These are phyloP conservation scores for Arxiozyma telluris DNA, from an alignment of 1,139 yeast genomes.

Conservation along the genomic window DNA sequence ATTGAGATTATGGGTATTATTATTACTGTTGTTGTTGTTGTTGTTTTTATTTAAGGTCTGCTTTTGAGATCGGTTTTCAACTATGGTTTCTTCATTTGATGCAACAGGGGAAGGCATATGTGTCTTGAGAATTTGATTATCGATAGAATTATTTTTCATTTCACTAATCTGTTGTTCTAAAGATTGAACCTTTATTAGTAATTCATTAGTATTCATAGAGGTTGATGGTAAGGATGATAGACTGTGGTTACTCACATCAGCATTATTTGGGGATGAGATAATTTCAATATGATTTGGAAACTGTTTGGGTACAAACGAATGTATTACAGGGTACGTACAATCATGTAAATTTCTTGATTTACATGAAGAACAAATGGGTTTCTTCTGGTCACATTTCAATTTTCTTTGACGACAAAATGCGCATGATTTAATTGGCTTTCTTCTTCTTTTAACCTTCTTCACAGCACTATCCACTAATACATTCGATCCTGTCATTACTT, in stretches of 20 bases:
- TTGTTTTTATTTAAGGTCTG: too few species aligned
- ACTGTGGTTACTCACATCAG: too few species aligned
- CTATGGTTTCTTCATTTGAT: background rate
- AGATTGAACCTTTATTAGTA: background rate
- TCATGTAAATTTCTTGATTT: slow-evolving; percentile 15
- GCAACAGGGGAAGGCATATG: background rate
- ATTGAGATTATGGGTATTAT: background rate
- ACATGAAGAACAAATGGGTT: slow-evolving; percentile 23
- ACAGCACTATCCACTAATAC: background rate
- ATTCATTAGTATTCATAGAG: background rate
- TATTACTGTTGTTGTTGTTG: background rate
- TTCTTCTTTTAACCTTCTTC: slow-evolving; percentile 6
- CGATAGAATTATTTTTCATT: background rate
- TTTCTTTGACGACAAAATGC: slow-evolving; percentile 25
- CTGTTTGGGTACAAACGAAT: background rate
- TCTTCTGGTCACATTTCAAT: slow-evolving; percentile 25
- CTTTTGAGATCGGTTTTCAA: too few species aligned
- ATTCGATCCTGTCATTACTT: background rate
- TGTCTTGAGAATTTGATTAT: background rate
- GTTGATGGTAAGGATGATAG: background rate
- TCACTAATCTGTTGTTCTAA: slow-evolving; percentile 1
- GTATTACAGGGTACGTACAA: slow-evolving; percentile 17
- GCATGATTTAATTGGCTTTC: slow-evolving; percentile 27
- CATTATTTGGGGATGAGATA: background rate
- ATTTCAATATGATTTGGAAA: background rate